A percentile compares a stretch with the other conserved stretches of the same genome.
Evolutionary conservation across 2,329 filamentous ascomycete genomes (phyloP).

Genomic region (Trichoderma sp.): DNA sequence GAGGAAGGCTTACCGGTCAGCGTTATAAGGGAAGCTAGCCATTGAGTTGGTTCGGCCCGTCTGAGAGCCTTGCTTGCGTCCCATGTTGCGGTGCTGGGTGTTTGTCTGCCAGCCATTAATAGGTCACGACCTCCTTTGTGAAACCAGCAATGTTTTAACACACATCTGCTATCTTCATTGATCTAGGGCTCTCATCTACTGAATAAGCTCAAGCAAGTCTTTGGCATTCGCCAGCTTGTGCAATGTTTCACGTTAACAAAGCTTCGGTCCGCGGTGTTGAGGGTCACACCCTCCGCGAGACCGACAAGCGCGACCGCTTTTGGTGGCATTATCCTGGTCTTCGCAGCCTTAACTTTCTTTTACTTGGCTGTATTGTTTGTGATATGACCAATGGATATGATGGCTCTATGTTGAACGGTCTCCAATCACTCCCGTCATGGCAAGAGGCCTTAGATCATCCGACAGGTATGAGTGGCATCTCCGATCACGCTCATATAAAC

Average conservation of each 20-base stretch:
- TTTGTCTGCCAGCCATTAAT: background rate
- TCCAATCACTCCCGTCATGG: slow-evolving; percentile 45
- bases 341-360: slow-evolving; percentile 9
- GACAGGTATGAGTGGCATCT: background rate
- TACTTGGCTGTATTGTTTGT: slow-evolving; percentile 13
- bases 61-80: background rate
- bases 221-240: background rate
- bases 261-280: slow-evolving; percentile 10
- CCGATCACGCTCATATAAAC: background rate
- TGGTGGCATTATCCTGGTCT: slow-evolving; percentile 18
- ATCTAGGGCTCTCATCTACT: background rate
- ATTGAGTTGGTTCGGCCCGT: slow-evolving; percentile 6
- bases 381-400: slow-evolving; percentile 41
- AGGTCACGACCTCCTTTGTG: background rate
- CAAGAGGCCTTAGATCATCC: slow-evolving; percentile 41
- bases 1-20: background rate
- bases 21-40: background rate
- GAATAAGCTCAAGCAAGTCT: background rate
- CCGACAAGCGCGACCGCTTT: slow-evolving; percentile 13
- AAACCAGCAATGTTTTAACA: background rate
- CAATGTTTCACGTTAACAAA: background rate
- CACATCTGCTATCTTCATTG: background rate
- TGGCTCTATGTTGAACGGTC: slow-evolving; percentile 50
- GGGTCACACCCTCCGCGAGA: slow-evolving; percentile 12
- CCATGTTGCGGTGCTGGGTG: background rate